Conservation (phyloP, 768 basidiomycete genomes). For the Boletus rufocinnamomeus region DNA sequence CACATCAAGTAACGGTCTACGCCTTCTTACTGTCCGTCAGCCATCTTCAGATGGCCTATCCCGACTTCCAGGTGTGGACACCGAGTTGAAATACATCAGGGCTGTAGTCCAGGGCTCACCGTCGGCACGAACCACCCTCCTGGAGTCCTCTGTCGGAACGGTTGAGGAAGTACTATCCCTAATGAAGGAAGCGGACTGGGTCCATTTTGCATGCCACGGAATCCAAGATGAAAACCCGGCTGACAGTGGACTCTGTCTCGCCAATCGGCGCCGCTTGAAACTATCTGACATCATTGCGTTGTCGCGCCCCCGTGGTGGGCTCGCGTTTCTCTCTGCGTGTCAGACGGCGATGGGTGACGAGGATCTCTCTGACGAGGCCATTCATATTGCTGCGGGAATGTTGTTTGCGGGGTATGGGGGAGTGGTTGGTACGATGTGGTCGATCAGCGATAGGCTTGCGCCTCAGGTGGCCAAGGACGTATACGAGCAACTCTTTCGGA, state of each 20-base stretch:
- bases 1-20: neutral
- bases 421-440: constrained; percentile 49
- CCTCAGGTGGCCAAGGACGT: constrained; percentile 36
- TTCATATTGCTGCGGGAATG: constrained; percentile 49
- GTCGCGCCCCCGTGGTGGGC: constrained; percentile 22
- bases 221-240: constrained; percentile 13
- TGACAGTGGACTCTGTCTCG: constrained; percentile 23
- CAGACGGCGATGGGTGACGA: constrained; percentile 42
- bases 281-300: constrained; percentile 9
- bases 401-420: constrained; percentile 33
- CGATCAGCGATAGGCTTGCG: constrained; percentile 40
- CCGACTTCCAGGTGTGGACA: neutral
- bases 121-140: neutral
- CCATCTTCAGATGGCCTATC: neutral
- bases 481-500: constrained; percentile 26
- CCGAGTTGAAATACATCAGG: neutral
- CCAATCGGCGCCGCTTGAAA: neutral
- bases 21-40: neutral
- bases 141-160: neutral
- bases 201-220: neutral
- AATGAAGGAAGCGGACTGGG: neutral
- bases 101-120: neutral
- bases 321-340: constrained; percentile 52
- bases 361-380: constrained; percentile 37
- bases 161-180: neutral